phyloP scores from a whole-genome alignment of 495 filamentous ascomycete species.

The Thermochaetoides thermophila region DNA sequence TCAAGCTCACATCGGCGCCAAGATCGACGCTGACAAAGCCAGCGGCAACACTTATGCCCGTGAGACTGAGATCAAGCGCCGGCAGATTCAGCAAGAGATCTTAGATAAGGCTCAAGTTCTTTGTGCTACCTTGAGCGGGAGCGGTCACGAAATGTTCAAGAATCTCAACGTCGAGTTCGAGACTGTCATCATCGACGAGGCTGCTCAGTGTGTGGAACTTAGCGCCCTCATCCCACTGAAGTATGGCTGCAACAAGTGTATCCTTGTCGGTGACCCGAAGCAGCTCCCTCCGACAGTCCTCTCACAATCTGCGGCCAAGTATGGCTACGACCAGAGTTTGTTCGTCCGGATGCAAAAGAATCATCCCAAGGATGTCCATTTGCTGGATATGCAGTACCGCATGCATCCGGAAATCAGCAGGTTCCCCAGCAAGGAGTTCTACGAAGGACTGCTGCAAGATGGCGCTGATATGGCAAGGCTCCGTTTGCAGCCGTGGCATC shows the following conservation, averaged over 20 bases:
- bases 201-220: slow-evolving; percentile 93
- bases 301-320: slow-evolving; percentile 79
- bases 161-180: slow-evolving; percentile 90
- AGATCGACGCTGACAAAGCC: slow-evolving; percentile 76
- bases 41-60: slow-evolving; percentile 60
- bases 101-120: slow-evolving; percentile 82
- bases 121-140: slow-evolving; percentile 88
- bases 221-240: slow-evolving; percentile 94
- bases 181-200: slow-evolving; percentile 96
- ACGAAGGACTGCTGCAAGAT: slow-evolving; percentile 73
- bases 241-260: slow-evolving; percentile 92
- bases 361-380: slow-evolving; percentile 74
- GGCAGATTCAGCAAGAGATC: slow-evolving; percentile 76
- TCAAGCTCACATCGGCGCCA: slow-evolving; percentile 52
- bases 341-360: slow-evolving; percentile 97
- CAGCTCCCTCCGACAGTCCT: slow-evolving; percentile 92
- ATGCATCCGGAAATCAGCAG: slow-evolving; percentile 93
- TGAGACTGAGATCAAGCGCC: slow-evolving; percentile 71
- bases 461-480: slow-evolving; percentile 65
- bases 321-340: slow-evolving; percentile 92
- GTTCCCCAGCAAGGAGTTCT: slow-evolving; percentile 85
- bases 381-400: slow-evolving; percentile 92
- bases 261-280: slow-evolving; percentile 94
- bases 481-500: slow-evolving; percentile 71
- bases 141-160: slow-evolving; percentile 96